Evolutionary conservation across 2,329 filamentous ascomycete species (phyloP), one percentile per base, ranked within the genome.

Genomic region (Lasiodiplodia hormozganensis): DNA sequence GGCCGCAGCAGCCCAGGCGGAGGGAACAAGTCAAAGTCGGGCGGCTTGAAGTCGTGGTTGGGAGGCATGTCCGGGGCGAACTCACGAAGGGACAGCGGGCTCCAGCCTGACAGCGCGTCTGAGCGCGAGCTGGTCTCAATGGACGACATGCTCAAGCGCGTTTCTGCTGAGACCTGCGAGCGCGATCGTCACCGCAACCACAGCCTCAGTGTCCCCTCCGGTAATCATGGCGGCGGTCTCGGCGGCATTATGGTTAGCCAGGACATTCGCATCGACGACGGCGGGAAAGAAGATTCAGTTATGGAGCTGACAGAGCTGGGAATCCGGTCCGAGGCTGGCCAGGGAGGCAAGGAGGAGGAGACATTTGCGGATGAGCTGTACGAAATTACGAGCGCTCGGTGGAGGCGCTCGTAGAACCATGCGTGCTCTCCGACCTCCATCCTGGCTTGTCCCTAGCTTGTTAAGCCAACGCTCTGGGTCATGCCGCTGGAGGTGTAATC

Each of bases 281-380:
- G 74, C 11, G 68, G 72, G 56, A 70, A 68, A 23, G 68, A 70
- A 8, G 71, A 70, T 2, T 69, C 65, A 0, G 70, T 71, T 0
- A 62, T 79, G 53, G 78, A 80, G 69, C 47, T 79, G 69, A 72
- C 68, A 8, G 74, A 79, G 0, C 64, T 81, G 65, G 78, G 78
- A 2, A 69, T 79, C 6, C 74, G 65, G n/a, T 72, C 75, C 12
- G 75, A 78, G 62, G 73, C 74, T 69, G 74, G 67, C 23, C 72
- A 79, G 16, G 79, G 72, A 11, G 78, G 78, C 18, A 76, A 75
- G 67, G 82, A 83, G 69, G 78, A 81, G 69, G 75, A 75, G 67
- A 83, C 80, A 0, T 74, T 82, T 71, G 81, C 79, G 4, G 82
- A 84, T 58, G 72, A 74, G 68, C 72, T 80, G 10, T 75, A 76